Evolutionary conservation across 1,284 basidiomycete genomes (phyloP).

Genomic region (Cerrena zonata): DNA sequence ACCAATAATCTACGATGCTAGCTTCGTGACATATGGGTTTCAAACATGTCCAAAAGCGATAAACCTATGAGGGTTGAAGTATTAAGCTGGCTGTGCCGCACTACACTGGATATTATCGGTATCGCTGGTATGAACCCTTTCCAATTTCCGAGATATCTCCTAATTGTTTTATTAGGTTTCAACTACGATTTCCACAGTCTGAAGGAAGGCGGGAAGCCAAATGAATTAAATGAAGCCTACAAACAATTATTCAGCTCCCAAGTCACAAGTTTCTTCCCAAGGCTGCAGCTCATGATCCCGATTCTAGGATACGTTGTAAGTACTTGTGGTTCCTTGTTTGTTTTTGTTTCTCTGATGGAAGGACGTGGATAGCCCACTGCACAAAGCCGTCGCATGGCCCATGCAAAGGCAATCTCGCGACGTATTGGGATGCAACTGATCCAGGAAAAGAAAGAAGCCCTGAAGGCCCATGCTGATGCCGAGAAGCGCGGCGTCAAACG

Average conservation of each 20-base stretch:
- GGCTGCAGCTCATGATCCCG: slow-evolving; percentile 36
- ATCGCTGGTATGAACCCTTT: slow-evolving; percentile 40
- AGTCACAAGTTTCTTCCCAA: slow-evolving; percentile 22
- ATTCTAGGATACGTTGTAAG: slow-evolving; percentile 39
- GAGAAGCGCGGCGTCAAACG: slow-evolving; percentile 24
- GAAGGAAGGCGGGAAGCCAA: slow-evolving; percentile 28
- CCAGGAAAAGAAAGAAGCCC: slow-evolving; percentile 34
- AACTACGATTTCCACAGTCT: slow-evolving; percentile 44
- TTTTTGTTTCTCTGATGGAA: slow-evolving; percentile 8
- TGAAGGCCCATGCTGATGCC: slow-evolving; percentile 13
- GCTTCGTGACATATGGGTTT: slow-evolving; percentile 28
- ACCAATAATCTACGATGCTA: slow-evolving; percentile 3
- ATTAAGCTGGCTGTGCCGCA: slow-evolving; percentile 35
- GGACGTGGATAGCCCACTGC: slow-evolving; percentile 25
- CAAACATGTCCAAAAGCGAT: slow-evolving; percentile 8
- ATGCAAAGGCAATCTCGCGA: slow-evolving; percentile 25
- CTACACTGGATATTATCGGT: slow-evolving; percentile 49
- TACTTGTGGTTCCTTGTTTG: background rate
- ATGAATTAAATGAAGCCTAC: slow-evolving; percentile 48
- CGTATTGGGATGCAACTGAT: slow-evolving; percentile 36
- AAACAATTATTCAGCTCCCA: slow-evolving; percentile 33
- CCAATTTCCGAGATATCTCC: too few relatives aligned
- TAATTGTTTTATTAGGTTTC: slow-evolving; percentile 6
- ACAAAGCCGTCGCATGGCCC: slow-evolving; percentile 14
- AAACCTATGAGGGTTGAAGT: slow-evolving; percentile 31